Evolutionary conservation across 202 grass and related monocot species (phyloP).

Genomic region (Schoenoplectus tabernaemontani): DNA sequence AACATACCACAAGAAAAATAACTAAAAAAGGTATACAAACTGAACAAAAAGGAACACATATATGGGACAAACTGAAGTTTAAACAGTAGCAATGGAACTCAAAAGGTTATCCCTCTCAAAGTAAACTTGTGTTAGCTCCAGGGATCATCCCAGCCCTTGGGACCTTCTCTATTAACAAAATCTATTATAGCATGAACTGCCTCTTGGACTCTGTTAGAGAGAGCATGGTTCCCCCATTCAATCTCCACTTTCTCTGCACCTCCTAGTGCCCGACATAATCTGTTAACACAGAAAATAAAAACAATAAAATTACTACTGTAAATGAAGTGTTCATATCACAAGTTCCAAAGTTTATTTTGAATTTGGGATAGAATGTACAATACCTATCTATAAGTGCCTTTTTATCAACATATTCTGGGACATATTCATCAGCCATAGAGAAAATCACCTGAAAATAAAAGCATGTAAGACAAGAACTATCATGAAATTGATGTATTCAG

Average conservation of each 20-base stretch:
- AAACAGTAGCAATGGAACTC: neutral
- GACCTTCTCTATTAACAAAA: conserved; percentile 97
- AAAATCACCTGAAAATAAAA: conserved; percentile 75
- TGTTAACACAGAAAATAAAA: conserved; percentile 20
- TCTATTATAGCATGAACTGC: conserved; percentile 84
- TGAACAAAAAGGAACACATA: neutral
- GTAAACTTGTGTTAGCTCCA: conserved; percentile 47
- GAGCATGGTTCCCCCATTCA: conserved; percentile 80
- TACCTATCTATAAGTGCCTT: conserved; percentile 65
- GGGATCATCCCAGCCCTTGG: conserved; percentile 98
- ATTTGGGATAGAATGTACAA: conserved; percentile 4
- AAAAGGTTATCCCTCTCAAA: neutral
- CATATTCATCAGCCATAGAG: conserved; percentile 94
- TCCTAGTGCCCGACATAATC: conserved; percentile 69
- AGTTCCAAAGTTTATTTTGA: conserved; percentile 13
- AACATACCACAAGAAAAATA: conserved; percentile 3
- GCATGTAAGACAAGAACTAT: neutral
- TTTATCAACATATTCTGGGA: conserved; percentile 94
- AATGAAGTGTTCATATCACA: neutral
- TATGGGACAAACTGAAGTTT: neutral
- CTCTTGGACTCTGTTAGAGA: conserved; percentile 91
- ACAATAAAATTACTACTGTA: neutral
- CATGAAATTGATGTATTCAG: neutral
- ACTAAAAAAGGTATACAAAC: neutral
- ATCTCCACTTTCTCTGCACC: conserved; percentile 91